Percentiles rank a stretch among this genome's conserved stretches.
Evolutionary conservation across 2,329 filamentous ascomycete genomes (phyloP).

Genomic region (Trichophaea hybrida): DNA sequence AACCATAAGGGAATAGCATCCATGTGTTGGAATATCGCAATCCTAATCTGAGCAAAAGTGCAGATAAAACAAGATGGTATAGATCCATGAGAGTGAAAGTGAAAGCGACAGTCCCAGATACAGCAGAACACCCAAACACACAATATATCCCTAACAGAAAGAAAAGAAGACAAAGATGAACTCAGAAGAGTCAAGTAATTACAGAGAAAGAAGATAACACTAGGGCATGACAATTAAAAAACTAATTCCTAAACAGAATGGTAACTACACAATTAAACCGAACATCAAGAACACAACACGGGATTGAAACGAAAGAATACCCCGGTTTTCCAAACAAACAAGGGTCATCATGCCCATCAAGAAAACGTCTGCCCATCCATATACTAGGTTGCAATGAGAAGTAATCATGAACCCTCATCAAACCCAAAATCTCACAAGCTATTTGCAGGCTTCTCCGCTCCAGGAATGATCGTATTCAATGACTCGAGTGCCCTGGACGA

Average conservation of each 20-base stretch:
- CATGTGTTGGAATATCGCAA: too few relatives aligned
- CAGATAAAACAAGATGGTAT: too few relatives aligned
- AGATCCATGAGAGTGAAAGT: too few relatives aligned
- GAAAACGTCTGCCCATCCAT: background rate
- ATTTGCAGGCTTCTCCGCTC: background rate
- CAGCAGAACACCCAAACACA: background rate
- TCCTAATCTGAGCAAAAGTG: too few relatives aligned
- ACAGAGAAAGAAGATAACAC: background rate
- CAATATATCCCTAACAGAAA: background rate
- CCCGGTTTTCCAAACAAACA: background rate
- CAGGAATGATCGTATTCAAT: background rate
- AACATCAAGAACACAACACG: background rate
- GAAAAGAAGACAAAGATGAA: background rate
- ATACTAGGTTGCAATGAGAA: background rate
- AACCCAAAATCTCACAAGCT: background rate
- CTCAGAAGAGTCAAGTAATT: background rate
- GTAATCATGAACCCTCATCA: background rate
- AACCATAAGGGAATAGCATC: too few relatives aligned
- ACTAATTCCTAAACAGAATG: background rate
- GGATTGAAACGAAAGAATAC: background rate
- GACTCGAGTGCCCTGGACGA: background rate
- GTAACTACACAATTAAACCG: background rate
- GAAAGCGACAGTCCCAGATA: background rate
- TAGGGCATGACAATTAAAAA: background rate
- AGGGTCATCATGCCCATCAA: background rate